Conservation (phyloP, 495 filamentous ascomycete genomes). For the Zalerion maritima region DNA sequence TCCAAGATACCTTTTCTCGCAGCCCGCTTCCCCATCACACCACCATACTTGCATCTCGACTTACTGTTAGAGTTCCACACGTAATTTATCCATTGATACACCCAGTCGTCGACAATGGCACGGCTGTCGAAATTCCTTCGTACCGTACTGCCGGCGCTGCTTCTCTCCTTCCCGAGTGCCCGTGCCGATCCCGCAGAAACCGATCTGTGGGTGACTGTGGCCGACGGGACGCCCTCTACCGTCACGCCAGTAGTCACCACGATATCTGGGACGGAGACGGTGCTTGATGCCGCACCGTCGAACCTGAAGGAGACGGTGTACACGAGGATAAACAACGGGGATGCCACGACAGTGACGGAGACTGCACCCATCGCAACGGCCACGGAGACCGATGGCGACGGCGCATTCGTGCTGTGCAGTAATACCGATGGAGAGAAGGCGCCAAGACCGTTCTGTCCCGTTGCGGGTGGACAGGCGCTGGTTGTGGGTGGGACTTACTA, state of each 20-base stretch:
- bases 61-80: no score
- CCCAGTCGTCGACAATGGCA: no score
- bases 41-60: no score
- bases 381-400: slow-evolving; percentile 13
- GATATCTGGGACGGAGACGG: slow-evolving; percentile 21
- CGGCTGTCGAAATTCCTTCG: no score
- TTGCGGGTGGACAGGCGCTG: slow-evolving; percentile 15
- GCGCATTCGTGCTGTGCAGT: slow-evolving; percentile 20
- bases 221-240: slow-evolving; percentile 20
- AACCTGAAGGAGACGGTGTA: slow-evolving; percentile 26
- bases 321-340: slow-evolving; percentile 17
- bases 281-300: slow-evolving; percentile 23
- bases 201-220: slow-evolving; percentile 26
- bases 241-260: slow-evolving; percentile 26
- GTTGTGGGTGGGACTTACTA: slow-evolving; percentile 22
- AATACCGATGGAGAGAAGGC: slow-evolving; percentile 22
- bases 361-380: slow-evolving; percentile 15
- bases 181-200: slow-evolving; percentile 7
- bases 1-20: no score
- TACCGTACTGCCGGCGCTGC: no score
- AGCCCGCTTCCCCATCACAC: no score
- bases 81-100: no score
- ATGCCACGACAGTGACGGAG: slow-evolving; percentile 15
- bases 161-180: no score
- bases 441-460: slow-evolving; percentile 30